These are phyloP conservation scores for Ophiocordyceps polyrhachis-furcata DNA, from an alignment of 2,329 filamentous ascomycete species.

Conservation along the genomic window DNA sequence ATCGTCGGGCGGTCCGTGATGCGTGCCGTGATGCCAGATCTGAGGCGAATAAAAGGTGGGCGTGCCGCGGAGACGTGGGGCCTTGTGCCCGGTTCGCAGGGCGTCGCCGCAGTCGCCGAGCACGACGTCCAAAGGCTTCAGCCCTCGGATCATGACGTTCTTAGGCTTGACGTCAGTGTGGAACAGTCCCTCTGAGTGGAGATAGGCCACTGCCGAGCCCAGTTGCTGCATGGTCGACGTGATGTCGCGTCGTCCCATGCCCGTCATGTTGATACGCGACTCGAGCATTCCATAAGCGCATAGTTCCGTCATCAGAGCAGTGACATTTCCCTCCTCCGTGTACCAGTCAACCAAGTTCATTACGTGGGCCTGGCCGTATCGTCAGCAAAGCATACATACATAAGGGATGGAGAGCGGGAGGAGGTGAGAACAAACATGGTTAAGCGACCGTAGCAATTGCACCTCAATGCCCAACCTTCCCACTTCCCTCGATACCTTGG, in stretches of 20 bases:
- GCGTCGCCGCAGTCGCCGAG: slow-evolving; percentile 15
- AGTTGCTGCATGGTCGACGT: slow-evolving; percentile 8
- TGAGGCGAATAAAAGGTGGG: slow-evolving; percentile 12
- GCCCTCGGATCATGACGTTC: slow-evolving; percentile 12
- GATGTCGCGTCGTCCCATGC: slow-evolving; percentile 5
- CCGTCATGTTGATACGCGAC: slow-evolving; percentile 7
- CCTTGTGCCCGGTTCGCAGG: slow-evolving; percentile 2
- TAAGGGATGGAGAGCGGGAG: background rate
- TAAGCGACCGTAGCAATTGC: slow-evolving; percentile 5
- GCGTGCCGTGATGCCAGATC: slow-evolving; percentile 5
- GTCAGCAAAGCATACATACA: too few relatives aligned
- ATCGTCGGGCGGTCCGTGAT: slow-evolving; percentile 12
- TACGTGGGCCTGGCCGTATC: slow-evolving; percentile 8
- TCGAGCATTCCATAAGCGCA: slow-evolving; percentile 12
- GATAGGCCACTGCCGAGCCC: slow-evolving; percentile 8
- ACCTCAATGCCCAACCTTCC: slow-evolving; percentile 10
- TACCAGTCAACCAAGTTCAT: slow-evolving; percentile 11
- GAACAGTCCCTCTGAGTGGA: slow-evolving; percentile 8
- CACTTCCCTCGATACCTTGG: slow-evolving; percentile 8
- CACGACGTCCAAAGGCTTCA: slow-evolving; percentile 11
- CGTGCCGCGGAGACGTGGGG: slow-evolving; percentile 8
- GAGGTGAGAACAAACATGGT: slow-evolving; percentile 7
- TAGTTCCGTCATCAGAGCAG: slow-evolving; percentile 13
- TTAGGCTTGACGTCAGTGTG: slow-evolving; percentile 15
- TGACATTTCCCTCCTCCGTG: slow-evolving; percentile 6